Base-by-base conservation (phyloP, 768 basidiomycete genomes). In the Termitomyces bulborhizus region DNA sequence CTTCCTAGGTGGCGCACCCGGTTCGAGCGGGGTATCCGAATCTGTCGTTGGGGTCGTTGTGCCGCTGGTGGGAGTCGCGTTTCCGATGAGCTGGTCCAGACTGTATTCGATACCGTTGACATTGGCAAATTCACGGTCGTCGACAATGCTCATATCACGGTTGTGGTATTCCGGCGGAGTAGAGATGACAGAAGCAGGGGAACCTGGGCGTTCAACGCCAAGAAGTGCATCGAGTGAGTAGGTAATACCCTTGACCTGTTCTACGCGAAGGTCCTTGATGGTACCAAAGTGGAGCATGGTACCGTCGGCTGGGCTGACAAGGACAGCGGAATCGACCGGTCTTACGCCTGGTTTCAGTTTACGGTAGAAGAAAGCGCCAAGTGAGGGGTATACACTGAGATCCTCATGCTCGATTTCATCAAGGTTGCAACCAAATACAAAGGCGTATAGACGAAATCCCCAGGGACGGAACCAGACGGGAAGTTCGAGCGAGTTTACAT, bases 81-180 rank as follows among this genome's bases (percentile, higher is more conserved):
- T 57, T 8, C 96, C 96, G 46, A 98, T 76, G 36, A 98, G 87
- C 62, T 93, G 82, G 49, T 88, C 85, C n/a, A 99, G 82, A 42
- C 85, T 92, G 73, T 99, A 98, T 64, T 91, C 86, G 63, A 99
- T 97, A 44, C 95, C 94, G 65, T 99, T 99, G 62, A 99, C 91
- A 65, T 92, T 87, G 3, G 96, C 97, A 64, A 99, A 99, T 59
- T 95, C 87, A 58, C 76, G 81, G 71, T 98, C 90, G 65, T 90
- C 81, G 37, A 96, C 89, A 18, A 82, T 72, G 29, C 78, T 77
- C 72, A 80, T 77, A 55, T 83, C 79, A 29, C 74, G 69, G 60
- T 77, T 75, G 31, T 70, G 73, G 40, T 70, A 65, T 16, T 69
- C 59, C 3, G 77, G 69, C 46, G 78, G 62, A 26, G 75, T 58